Evolutionary conservation across 345 rosid species (phyloP), one percentile per base, ranked within the genome.

Genomic region (Draba incana): DNA sequence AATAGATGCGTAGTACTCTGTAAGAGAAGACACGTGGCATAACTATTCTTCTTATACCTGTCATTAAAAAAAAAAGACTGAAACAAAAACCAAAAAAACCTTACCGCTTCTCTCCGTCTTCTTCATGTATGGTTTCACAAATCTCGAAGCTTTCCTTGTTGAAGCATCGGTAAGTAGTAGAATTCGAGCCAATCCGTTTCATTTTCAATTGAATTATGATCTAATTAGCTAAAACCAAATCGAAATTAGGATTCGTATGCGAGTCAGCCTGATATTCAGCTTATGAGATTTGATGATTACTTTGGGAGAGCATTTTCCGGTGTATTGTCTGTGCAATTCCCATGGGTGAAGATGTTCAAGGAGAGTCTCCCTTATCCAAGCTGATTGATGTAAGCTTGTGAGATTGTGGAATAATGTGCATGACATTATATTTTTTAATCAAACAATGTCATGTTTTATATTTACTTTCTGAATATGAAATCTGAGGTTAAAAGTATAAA

Each of bases 221-320:
- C 45, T 43, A 47, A 10, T 50, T 52, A 5, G 49, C 3, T n/a
- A 13, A 14, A 33, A 20, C 43, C 24, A 8, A n/a, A 43, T 68
- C 13, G 10, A 43, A 38, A 44, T 15, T 60, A 87, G 92, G 86
- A 68, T 7, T 79, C 79, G 30, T 81, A 82, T 57, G 84, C 57
- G 61, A 76, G 38, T 16, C 83, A 82, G 47, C 87, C 81, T 16
- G 90, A 85, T 43, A 84, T 85, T 63, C 88, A 82, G 80, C 71
- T 87, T 68, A 83, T 84, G 84, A 75, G 85, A 76, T 82, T 87
- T 75, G 88, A 88, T 16, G 85, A 87, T 80, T 87, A 78, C 59
- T 85, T 81, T 62, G 93, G 93, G 28, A 81, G 81, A 75, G 85
- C 86, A 7, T 81, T 87, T 44, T 78, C 86, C 1, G 72, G 57